Base-by-base conservation (phyloP, 202 grass and related monocot species). In the Eragrostis tef region DNA sequence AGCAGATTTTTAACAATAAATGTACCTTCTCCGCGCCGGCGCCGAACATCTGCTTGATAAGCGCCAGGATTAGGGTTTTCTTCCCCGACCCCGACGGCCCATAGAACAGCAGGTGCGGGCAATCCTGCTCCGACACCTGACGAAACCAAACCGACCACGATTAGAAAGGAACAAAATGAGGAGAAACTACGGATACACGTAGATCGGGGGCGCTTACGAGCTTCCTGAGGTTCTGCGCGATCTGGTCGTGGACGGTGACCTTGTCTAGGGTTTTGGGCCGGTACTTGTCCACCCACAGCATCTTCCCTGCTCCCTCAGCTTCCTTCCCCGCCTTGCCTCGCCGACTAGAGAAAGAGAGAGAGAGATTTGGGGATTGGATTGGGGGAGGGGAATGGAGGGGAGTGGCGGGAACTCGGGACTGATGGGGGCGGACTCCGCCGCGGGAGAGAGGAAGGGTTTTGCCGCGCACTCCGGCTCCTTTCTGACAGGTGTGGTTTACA, bases 241-340 rank as follows among this genome's bases (percentile, higher is more conserved):
- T 86, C 52, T 95, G 83, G 34, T 99, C 90, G 58, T 99, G 96
- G 84, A 94, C 90, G 27, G 86, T 87, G 79, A 95, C 88, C 73
- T 93, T 99, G 64, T 93, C 96, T 48, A 99, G 93, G 89, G 92
- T 87, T 73, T 89, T 93, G 0, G 92, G 96, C 56, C 96, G 89
- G 90, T 99, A 90, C 90, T 99, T 95, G 96, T 99, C 96, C 58
- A 99, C 96, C 92, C 96, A 99, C 89, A 99, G 66, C 96, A 99
- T 99, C 80, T 82, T 95, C 27, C 14, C 52, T 1, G 67, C 72
- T 42, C 56, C 46, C 5, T 39, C 64, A 11, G 25, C 54, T 24
- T 64, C 12, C 56, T 29, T 45, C 20, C 70, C 43, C 43, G 61
- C 45, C 73, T 52, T 43, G 63, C 70, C 76, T 29, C 71, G 61